A percentile compares a stretch with the other conserved stretches of the same genome.
Evolutionary conservation across 768 basidiomycete species (phyloP).

Genomic region (Boletus barrowsii): DNA sequence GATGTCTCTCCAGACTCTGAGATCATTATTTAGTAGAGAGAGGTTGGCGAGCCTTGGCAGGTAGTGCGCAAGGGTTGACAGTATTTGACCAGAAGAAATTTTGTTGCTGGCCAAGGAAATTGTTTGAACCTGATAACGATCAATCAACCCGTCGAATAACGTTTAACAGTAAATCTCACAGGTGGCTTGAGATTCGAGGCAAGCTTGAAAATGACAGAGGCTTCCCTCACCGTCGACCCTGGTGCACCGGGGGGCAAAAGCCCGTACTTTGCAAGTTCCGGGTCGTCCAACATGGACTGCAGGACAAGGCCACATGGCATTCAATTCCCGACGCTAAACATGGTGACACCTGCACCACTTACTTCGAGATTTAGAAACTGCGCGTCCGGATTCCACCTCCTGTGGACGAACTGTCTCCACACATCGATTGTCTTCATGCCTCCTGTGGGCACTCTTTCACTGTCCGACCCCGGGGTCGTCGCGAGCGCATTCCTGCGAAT

Average conservation of each 20-base stretch:
- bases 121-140: conserved; percentile 57
- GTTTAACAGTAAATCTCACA: conserved; percentile 36
- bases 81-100: conserved; percentile 53
- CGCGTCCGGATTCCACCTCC: conserved; percentile 65
- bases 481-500: conserved; percentile 59
- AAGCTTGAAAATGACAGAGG: conserved; percentile 86
- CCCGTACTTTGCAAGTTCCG: conserved; percentile 66
- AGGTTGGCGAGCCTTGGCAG: conserved; percentile 79
- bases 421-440: conserved; percentile 50
- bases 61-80: conserved; percentile 64
- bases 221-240: conserved; percentile 60
- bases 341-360: conserved; percentile 27
- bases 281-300: conserved; percentile 78
- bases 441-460: conserved; percentile 18
- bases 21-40: conserved; percentile 74
- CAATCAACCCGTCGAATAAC: neutral
- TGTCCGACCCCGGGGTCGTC: conserved; percentile 9
- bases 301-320: conserved; percentile 2
- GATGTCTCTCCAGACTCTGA: conserved; percentile 68
- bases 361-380: conserved; percentile 84
- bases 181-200: conserved; percentile 75
- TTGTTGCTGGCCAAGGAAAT: conserved; percentile 83
- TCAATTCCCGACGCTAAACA: neutral
- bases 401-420: conserved; percentile 75
- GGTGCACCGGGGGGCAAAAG: conserved; percentile 67